phyloP scores from a whole-genome alignment of 352 stramenopile genomes.

The Phytophthora melonis region DNA sequence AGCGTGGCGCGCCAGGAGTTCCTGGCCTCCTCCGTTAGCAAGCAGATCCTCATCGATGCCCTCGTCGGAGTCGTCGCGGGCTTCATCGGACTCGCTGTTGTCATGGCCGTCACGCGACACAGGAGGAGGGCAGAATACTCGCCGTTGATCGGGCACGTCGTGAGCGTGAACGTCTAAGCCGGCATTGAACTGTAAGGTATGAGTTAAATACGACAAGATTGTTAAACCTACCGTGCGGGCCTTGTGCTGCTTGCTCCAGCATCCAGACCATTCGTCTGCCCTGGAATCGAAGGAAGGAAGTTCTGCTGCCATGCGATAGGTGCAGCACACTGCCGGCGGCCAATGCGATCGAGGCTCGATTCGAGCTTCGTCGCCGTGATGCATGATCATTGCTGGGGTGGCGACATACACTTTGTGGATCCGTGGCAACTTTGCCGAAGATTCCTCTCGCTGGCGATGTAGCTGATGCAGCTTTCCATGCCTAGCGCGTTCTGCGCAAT shows the following conservation, averaged over 20 bases:
- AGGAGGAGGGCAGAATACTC: conserved; percentile 43
- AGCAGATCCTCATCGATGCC: conserved; percentile 35
- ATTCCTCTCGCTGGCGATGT: not conserved
- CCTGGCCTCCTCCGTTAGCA: conserved; percentile 16
- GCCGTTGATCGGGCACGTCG: conserved; percentile 35
- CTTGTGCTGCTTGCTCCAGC: too few relatives aligned
- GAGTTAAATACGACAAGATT: not conserved
- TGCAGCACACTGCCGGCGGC: too few relatives aligned
- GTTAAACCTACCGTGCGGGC: not conserved
- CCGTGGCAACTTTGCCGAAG: too few relatives aligned
- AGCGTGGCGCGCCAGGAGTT: conserved; percentile 31
- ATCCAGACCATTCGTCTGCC: too few relatives aligned
- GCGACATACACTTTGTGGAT: not conserved
- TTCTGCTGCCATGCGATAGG: too few relatives aligned
- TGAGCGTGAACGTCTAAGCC: conserved; percentile 26
- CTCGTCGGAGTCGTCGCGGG: conserved; percentile 23
- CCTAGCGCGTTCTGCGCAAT: not conserved
- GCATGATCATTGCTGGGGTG: not conserved
- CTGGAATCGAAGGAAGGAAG: not conserved
- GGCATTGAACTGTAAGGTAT: not conserved
- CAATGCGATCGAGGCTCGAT: too few relatives aligned
- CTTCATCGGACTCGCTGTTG: conserved; percentile 19
- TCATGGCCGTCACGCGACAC: conserved; percentile 25
- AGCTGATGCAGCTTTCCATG: not conserved
- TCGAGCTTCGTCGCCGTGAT: not conserved